Conservation (phyloP, 73 alveolate genomes). For the Paramecium tetraurelia region DNA sequence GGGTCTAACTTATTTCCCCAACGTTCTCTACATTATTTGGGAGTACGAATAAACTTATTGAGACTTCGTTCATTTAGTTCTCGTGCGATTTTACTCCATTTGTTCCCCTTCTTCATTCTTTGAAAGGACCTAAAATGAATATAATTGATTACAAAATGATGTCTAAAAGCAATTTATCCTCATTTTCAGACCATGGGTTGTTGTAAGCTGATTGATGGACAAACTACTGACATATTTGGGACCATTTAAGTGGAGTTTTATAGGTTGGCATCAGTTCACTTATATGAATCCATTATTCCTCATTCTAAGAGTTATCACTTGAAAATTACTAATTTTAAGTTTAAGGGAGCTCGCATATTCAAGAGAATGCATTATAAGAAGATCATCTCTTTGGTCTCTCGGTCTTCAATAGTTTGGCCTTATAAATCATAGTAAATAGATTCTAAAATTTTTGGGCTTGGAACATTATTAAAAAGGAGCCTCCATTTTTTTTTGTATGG, state of each 20-base stretch:
- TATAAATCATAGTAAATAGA: neutral
- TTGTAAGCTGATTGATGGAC: constrained; percentile 63
- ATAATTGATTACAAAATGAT: neutral
- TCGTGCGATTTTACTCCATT: constrained; percentile 38
- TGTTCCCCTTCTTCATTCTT: neutral
- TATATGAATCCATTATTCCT: neutral
- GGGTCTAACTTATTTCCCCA: constrained; percentile 91
- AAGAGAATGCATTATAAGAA: neutral
- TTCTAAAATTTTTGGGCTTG: neutral
- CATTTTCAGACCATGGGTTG: constrained; percentile 36
- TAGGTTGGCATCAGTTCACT: constrained; percentile 20
- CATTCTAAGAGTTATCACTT: neutral
- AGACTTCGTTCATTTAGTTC: constrained; percentile 12
- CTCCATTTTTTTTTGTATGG: constrained; percentile 12
- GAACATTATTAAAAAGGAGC: constrained; percentile 8
- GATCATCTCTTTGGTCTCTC: neutral
- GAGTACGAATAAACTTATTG: neutral
- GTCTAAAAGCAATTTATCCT: constrained; percentile 45
- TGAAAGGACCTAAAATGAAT: neutral
- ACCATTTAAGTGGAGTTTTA: constrained; percentile 68
- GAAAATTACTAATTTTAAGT: neutral
- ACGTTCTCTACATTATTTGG: constrained; percentile 89
- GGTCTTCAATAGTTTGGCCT: neutral
- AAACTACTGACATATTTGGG: constrained; percentile 84
- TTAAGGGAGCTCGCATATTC: neutral